These are phyloP conservation scores for Stemphylium lycopersici DNA, from an alignment of 2,329 filamentous ascomycete genomes.

Conservation along the genomic window DNA sequence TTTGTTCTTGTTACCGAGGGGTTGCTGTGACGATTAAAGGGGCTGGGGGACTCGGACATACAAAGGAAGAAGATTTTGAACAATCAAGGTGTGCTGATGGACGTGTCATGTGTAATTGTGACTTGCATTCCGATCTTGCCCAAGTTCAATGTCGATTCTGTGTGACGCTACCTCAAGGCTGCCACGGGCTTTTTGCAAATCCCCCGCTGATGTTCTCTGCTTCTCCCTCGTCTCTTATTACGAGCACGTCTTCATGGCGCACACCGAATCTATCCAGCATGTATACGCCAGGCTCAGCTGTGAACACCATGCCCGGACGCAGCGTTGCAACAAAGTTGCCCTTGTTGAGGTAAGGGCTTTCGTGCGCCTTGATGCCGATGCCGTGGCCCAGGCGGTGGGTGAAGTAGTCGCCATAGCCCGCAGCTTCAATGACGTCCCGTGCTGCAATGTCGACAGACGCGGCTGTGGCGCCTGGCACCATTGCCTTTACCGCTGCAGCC, in stretches of 20 bases:
- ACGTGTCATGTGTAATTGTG: not conserved
- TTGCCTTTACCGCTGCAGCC: constrained; percentile 58
- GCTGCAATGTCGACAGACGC: constrained; percentile 68
- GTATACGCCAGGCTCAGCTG: constrained; percentile 69
- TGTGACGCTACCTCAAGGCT: constrained; percentile 47
- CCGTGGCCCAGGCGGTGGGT: constrained; percentile 69
- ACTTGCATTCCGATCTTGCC: not conserved
- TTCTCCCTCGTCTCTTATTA: constrained; percentile 61
- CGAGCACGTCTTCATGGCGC: constrained; percentile 66
- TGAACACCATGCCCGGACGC: constrained; percentile 66
- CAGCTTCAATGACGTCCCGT: constrained; percentile 61
- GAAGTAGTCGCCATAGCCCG: constrained; percentile 65
- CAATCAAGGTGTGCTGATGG: not conserved
- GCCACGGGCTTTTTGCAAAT: constrained; percentile 60
- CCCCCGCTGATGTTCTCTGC: constrained; percentile 63
- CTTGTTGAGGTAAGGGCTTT: constrained; percentile 69
- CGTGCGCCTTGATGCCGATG: constrained; percentile 71
- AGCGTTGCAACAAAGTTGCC: constrained; percentile 60
- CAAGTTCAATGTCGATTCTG: not conserved
- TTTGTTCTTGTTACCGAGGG: not conserved
- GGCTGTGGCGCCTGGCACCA: constrained; percentile 60
- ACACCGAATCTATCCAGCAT: constrained; percentile 66
- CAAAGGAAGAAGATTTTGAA: not conserved
- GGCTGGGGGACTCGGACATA: not conserved
- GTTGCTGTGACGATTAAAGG: not conserved